phyloP scores from a whole-genome alignment of 2,329 filamentous ascomycete species.

The Bisporella sp. region DNA sequence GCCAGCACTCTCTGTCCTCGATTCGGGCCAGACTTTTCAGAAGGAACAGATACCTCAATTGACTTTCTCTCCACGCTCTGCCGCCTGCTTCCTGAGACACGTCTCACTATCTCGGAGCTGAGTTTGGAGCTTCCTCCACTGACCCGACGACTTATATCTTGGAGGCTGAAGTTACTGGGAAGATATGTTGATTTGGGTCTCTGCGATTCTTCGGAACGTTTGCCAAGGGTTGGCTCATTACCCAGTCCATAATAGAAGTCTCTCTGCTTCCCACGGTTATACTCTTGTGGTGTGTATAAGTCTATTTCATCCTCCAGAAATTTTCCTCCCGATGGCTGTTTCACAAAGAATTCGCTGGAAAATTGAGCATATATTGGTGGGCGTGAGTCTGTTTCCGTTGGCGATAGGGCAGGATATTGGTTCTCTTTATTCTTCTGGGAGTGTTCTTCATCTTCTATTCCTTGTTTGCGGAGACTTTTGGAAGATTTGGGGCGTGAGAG shows the following conservation, averaged over 20 bases:
- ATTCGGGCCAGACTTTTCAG: constrained; percentile 32
- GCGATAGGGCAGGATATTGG: constrained; percentile 49
- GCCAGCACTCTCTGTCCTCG: constrained; percentile 52
- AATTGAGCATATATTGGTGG: constrained; percentile 80
- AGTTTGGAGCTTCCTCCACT: constrained; percentile 19
- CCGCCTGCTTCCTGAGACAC: constrained; percentile 17
- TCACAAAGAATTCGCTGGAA: constrained; percentile 31
- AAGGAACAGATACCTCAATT: constrained; percentile 15
- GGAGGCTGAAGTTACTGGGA: constrained; percentile 27
- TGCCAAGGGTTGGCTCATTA: constrained; percentile 19
- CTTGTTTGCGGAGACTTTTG: constrained; percentile 52
- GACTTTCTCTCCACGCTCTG: constrained; percentile 18
- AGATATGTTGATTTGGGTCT: constrained; percentile 26
- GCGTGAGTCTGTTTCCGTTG: constrained; percentile 30
- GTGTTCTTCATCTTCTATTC: constrained; percentile 43
- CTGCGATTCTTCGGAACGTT: constrained; percentile 15
- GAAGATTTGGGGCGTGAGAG: constrained; percentile 69
- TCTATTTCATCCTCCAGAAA: constrained; percentile 29
- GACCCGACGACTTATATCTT: constrained; percentile 24
- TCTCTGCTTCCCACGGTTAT: constrained; percentile 23
- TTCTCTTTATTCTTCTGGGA: constrained; percentile 74
- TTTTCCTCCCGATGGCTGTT: constrained; percentile 31
- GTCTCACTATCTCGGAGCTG: constrained; percentile 21
- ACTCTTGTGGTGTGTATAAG: constrained; percentile 25
- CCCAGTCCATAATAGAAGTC: constrained; percentile 21